phyloP scores from a whole-genome alignment of 306 rosid species.

The Pterocarpus macrocarpus region DNA sequence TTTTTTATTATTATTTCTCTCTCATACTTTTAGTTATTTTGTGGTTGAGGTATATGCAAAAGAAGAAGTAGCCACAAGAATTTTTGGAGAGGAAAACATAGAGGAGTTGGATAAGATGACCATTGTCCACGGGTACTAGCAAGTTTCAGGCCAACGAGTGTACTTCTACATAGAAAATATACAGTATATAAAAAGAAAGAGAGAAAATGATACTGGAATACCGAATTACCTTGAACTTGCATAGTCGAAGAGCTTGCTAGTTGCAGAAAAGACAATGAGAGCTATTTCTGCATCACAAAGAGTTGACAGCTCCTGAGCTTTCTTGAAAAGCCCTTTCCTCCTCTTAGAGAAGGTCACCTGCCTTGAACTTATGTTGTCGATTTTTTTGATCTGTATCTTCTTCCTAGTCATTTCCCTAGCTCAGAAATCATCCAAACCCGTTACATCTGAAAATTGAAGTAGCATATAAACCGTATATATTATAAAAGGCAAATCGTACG shows the following conservation, averaged over 20 bases:
- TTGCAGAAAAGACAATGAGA: slow-evolving; percentile 60
- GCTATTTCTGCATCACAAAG: slow-evolving; percentile 74
- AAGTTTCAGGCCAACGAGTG: too few relatives aligned
- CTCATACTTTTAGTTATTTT: too few relatives aligned
- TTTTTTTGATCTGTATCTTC: slow-evolving; percentile 65
- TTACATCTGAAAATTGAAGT: background rate
- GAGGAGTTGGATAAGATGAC: background rate
- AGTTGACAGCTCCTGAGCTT: slow-evolving; percentile 63
- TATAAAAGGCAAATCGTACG: background rate
- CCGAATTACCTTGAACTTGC: slow-evolving; percentile 56
- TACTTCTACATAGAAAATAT: too few relatives aligned
- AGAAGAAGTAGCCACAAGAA: too few relatives aligned
- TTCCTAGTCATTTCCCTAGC: slow-evolving; percentile 56
- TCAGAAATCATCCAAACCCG: background rate
- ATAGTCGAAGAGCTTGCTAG: slow-evolving; percentile 64
- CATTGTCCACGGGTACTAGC: background rate
- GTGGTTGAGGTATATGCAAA: too few relatives aligned
- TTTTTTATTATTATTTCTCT: background rate
- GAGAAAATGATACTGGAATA: background rate
- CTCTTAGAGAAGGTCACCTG: slow-evolving; percentile 70
- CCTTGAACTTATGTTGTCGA: slow-evolving; percentile 59
- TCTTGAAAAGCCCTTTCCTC: slow-evolving; percentile 68
- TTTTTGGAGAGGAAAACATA: background rate
- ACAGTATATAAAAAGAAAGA: background rate
- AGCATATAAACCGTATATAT: background rate